Conservation (phyloP, 106 monocot genomes). For the Allium cepa region DNA sequence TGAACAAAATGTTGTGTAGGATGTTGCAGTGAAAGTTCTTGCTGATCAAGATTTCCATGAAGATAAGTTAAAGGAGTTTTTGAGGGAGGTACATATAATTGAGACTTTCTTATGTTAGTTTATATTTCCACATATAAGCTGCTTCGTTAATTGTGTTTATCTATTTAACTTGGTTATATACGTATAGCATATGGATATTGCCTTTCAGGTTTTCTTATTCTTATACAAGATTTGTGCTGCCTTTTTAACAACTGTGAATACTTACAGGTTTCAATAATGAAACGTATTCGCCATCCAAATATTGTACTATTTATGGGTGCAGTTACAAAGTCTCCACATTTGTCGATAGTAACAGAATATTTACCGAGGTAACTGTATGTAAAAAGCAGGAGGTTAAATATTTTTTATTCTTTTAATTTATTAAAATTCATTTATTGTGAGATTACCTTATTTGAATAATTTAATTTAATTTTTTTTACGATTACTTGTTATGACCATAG, state of each 20-base stretch:
- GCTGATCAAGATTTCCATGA: constrained; percentile 69
- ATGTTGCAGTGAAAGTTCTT: constrained; percentile 86
- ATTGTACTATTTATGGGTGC: constrained; percentile 87
- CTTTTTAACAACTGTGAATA: background rate
- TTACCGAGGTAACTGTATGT: constrained; percentile 48
- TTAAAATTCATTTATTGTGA: background rate
- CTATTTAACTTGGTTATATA: too few species aligned
- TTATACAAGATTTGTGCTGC: background rate
- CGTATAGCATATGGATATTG: too few species aligned
- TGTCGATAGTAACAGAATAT: constrained; percentile 87
- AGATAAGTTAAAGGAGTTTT: constrained; percentile 57
- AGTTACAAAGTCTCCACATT: constrained; percentile 63
- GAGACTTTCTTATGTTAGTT: too few species aligned
- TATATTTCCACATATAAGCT: too few species aligned
- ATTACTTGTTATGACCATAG: constrained; percentile 19
- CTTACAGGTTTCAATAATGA: constrained; percentile 80
- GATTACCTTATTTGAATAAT: too few species aligned
- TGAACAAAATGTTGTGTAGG: constrained; percentile 27
- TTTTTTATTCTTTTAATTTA: background rate
- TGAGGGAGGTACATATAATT: constrained; percentile 50
- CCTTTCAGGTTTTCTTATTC: background rate
- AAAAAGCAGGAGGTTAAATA: background rate
- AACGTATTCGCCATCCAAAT: constrained; percentile 74
- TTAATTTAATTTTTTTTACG: too few species aligned
- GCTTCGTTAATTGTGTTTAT: too few species aligned